Evolutionary conservation across 2,329 filamentous ascomycete species (phyloP), one percentile per base, ranked within the genome.

Genomic region (Thielaviopsis populi): DNA sequence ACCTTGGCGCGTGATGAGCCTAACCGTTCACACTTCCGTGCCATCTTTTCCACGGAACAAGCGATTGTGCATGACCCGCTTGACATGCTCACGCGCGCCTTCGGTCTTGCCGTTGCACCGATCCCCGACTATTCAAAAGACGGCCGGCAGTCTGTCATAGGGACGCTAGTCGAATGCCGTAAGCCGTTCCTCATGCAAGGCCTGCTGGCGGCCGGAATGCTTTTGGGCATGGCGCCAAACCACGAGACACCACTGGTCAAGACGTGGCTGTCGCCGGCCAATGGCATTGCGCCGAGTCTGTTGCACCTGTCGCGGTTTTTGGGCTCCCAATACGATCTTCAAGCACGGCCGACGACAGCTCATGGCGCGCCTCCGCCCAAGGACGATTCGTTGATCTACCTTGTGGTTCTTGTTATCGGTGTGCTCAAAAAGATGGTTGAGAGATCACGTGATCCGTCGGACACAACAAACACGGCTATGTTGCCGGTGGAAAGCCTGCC

Each of bases 131-230:
- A 81, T 66, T 73, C 70, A 15, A 71, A 73, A 46, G 75, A 80
- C 50, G 79, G 80, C 17, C 83, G 84, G 43, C 80, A 82, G 17
- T 78, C 81, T 1, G 80, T 81, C 65, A 73, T 86, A 30, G 75
- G 87, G 0, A 81, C 84, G 0, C 80, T 91, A 4, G 82, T 94
- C 4, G 91, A 96, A 72, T 84, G 83, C 3, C 85, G 94, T 64
- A 96, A 95, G 73, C 87, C 94, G 0, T 86, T 90, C 70, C 76
- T 99, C 11, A 94, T 95, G 81, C 94, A 99, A 74, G 91, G 91
- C 1, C 83, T 97, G 69, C 79, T 97, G 5, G 88, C 91, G 1
- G 91, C 90, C 0, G 91, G 97, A 69, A 95, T 97, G 61, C 76
- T 97, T 2, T 84, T 90, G 0, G 85, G 85, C 10, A 78, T 96